Evolutionary conservation across 176 grass and related monocot genomes (phyloP), one percentile per base, ranked within the genome.

Genomic region (Cymbopogon citratus): DNA sequence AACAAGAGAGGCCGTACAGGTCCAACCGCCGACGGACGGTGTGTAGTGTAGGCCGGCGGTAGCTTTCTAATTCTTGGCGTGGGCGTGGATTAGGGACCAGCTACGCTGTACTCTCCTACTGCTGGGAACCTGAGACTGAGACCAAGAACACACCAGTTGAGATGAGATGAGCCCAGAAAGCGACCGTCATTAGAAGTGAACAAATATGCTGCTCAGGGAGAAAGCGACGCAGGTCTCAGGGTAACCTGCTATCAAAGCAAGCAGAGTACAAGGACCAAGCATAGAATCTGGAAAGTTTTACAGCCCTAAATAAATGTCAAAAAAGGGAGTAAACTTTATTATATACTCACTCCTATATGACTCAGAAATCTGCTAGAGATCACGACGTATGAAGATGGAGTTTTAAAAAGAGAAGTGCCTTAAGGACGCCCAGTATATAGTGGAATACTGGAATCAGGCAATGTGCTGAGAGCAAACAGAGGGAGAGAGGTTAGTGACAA

Each of bases 61-160:
- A 83, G 79, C 73, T 86, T 86, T 90, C 87, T 82, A 56, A 23
- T 56, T 56, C 52, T 56, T 57, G 52, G 52, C 52, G 21, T 56
- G 81, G 52, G 66, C 78, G 16, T 73, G 66, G 67, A 83, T 86
- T 63, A 48, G 74, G 84, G 88, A 87, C 88, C 69, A 75, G 68
- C 61, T 39, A 66, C 19, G 8, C 8, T 59, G 21, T 24, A n/a
- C 54, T 59, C 54, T 59, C 21, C 52, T 48, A 28, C 79, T 77
- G 83, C 71, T 34, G 46, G 81, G 46, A 51, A 78, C 66, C 83
- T 54, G 18, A 54, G 51, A 56, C 51, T 74, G 59, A n/a, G 48
- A 57, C 57, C 24, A 82, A 61, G 62, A 69, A 60, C 74, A 74
- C 29, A 83, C 31, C 19, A 62, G 57, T 28, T 66, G 56, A 40